A percentile compares a stretch with the other conserved stretches of the same genome.
These are phyloP conservation scores for Nakazawaea populi DNA, from an alignment of 805 yeast genomes.

Conservation along the genomic window DNA sequence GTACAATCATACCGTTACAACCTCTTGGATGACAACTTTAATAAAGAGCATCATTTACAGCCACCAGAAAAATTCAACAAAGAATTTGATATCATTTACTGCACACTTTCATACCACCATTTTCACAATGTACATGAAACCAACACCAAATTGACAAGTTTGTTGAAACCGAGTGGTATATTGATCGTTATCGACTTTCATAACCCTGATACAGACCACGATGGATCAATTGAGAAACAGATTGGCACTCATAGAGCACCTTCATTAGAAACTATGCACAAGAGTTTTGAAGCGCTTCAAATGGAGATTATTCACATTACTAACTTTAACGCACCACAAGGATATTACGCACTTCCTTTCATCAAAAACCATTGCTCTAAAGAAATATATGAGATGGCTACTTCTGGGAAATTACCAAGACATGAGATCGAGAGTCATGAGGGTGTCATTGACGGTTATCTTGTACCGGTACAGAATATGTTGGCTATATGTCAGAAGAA, in stretches of 20 bases:
- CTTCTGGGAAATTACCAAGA: neutral
- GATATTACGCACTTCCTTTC: neutral
- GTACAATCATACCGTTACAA: conserved; percentile 13
- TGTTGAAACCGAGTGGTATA: conserved; percentile 29
- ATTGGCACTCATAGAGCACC: neutral
- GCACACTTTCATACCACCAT: conserved; percentile 36
- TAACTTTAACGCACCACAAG: neutral
- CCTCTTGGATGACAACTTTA: conserved; percentile 14
- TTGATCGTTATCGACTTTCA: conserved; percentile 33
- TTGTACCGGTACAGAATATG: neutral
- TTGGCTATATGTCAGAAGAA: neutral
- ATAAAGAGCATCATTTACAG: neutral
- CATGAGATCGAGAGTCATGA: neutral
- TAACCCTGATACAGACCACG: conserved; percentile 19
- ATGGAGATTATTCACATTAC: neutral
- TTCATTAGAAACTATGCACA: neutral
- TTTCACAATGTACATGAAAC: conserved; percentile 25
- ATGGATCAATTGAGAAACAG: neutral
- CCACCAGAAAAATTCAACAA: conserved; percentile 8
- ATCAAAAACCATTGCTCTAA: conserved; percentile 2
- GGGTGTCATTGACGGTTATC: neutral
- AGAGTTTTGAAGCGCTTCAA: neutral
- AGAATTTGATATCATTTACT: conserved; percentile 27
- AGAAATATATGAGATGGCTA: neutral
- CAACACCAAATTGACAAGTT: conserved; percentile 25